These are phyloP conservation scores for Carnegiea gigantea DNA, from an alignment of 179 eudicot genomes.

Conservation along the genomic window DNA sequence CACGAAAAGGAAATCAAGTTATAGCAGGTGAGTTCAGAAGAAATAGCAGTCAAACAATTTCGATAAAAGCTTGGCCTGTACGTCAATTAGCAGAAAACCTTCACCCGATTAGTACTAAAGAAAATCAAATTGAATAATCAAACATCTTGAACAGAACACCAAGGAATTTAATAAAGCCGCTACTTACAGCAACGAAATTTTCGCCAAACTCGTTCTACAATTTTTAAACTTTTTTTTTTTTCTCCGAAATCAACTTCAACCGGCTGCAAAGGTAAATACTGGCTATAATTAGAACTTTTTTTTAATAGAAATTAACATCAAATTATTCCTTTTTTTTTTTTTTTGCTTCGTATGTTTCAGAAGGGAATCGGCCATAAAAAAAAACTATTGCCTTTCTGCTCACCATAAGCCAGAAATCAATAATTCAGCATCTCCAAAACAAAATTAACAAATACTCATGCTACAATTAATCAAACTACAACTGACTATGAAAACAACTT, in stretches of 20 bases:
- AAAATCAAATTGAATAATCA: background rate
- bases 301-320: background rate
- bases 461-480: constrained; percentile 8
- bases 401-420: background rate
- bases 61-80: constrained; percentile 17
- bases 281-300: background rate
- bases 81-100: constrained; percentile 23
- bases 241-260: background rate
- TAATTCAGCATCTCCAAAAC: background rate
- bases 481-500: constrained; percentile 15
- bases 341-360: background rate
- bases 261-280: background rate
- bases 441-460: background rate
- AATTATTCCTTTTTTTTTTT: background rate
- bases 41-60: constrained; percentile 17
- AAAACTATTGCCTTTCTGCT: background rate
- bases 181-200: background rate
- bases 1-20: background rate
- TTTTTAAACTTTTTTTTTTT: no score
- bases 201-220: background rate
- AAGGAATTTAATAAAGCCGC: background rate
- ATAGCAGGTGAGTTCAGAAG: background rate
- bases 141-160: background rate
- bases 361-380: background rate
- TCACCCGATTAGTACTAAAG: constrained; percentile 5